phyloP scores from a whole-genome alignment of 2,329 filamentous ascomycete genomes.

The Chaetomium sp. region DNA sequence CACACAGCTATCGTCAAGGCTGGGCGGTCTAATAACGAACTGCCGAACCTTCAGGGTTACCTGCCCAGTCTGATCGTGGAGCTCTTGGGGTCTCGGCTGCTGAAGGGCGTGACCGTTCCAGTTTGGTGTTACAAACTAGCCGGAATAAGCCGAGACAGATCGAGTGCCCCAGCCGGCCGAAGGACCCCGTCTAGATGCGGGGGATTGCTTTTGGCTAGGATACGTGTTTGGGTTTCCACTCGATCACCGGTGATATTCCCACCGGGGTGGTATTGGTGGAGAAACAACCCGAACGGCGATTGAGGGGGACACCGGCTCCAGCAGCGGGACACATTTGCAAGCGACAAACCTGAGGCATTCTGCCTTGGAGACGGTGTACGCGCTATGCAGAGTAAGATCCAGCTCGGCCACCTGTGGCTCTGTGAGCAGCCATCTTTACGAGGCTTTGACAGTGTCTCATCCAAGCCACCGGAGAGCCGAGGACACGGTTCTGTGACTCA shows the following conservation, averaged over 20 bases:
- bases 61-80: not conserved
- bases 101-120: not conserved
- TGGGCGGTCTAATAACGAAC: not conserved
- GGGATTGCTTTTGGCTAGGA: not conserved
- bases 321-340: not conserved
- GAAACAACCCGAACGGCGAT: slow-evolving; percentile 1
- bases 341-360: not conserved
- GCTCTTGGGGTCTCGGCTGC: not conserved
- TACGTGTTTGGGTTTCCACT: slow-evolving; percentile 1
- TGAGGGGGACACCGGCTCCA: not conserved
- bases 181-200: not conserved
- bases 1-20: not conserved
- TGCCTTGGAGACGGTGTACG: not conserved
- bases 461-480: slow-evolving; percentile 1
- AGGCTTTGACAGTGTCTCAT: not conserved
- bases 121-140: not conserved
- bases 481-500: not conserved
- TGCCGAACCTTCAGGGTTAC: not conserved
- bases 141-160: slow-evolving; percentile 1
- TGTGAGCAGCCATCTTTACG: not conserved
- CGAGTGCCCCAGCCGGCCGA: not conserved
- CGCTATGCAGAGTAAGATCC: not conserved
- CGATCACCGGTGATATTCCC: not conserved
- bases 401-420: not conserved
- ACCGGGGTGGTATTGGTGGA: slow-evolving; percentile 1